These are phyloP conservation scores for Inga oerstediana DNA, from an alignment of 306 rosid species.

Conservation along the genomic window DNA sequence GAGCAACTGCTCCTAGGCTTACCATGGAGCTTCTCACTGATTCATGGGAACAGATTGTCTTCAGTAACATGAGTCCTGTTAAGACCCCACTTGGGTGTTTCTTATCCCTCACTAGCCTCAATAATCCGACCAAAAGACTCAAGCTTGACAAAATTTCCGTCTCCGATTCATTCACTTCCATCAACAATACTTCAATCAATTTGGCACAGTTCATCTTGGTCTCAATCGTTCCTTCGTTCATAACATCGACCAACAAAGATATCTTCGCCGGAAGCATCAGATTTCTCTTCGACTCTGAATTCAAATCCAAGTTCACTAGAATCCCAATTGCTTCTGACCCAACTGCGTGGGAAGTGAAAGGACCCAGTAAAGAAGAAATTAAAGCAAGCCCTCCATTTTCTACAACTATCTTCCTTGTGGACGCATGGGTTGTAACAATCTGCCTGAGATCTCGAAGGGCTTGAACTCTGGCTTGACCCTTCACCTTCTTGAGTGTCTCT, in stretches of 20 bases:
- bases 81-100: slow-evolving; percentile 59
- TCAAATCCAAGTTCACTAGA: slow-evolving; percentile 58
- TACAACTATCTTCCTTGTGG: slow-evolving; percentile 45
- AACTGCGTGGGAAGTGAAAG: slow-evolving; percentile 80
- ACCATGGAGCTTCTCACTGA: slow-evolving; percentile 53
- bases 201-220: slow-evolving; percentile 80
- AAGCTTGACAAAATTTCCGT: slow-evolving; percentile 54
- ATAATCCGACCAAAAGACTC: slow-evolving; percentile 74
- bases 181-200: slow-evolving; percentile 51
- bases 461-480: slow-evolving; percentile 77
- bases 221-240: slow-evolving; percentile 78
- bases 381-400: slow-evolving; percentile 54
- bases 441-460: slow-evolving; percentile 61
- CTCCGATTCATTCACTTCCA: slow-evolving; percentile 49
- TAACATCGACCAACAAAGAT: slow-evolving; percentile 70
- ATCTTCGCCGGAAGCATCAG: slow-evolving; percentile 68
- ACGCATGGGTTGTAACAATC: slow-evolving; percentile 44
- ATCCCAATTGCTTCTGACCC: slow-evolving; percentile 82
- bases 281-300: slow-evolving; percentile 47
- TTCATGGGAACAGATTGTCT: slow-evolving; percentile 49
- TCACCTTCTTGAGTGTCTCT: slow-evolving; percentile 58
- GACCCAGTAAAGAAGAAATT: slow-evolving; percentile 64
- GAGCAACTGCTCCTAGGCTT: slow-evolving; percentile 66
- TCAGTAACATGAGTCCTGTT: slow-evolving; percentile 60
- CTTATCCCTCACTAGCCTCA: slow-evolving; percentile 70